A percentile compares a stretch with the other conserved stretches of the same genome.
Conservation (phyloP, 495 filamentous ascomycete species). For the Choiromyces venosus region DNA sequence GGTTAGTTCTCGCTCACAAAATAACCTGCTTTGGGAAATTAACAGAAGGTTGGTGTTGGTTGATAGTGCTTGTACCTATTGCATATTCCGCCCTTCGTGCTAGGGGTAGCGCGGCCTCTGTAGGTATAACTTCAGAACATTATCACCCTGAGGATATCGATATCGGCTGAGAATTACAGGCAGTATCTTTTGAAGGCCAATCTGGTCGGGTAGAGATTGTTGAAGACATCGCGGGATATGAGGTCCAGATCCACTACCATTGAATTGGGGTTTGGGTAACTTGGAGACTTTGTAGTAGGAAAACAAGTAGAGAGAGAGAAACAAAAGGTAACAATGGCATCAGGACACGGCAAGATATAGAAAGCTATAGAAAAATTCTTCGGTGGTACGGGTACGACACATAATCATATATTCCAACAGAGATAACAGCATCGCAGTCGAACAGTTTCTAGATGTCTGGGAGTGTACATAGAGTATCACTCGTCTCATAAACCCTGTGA, state of each 20-base stretch:
- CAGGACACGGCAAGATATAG: not conserved
- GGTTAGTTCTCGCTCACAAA: not conserved
- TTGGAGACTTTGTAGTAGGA: not conserved
- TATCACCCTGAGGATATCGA: not conserved
- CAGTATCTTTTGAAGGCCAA: not conserved
- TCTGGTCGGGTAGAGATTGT: not conserved
- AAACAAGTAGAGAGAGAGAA: not conserved
- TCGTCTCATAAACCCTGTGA: not conserved
- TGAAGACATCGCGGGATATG: not conserved
- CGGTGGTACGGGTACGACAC: not conserved
- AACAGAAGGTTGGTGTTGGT: not conserved
- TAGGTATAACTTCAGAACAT: not conserved
- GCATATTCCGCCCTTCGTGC: not conserved
- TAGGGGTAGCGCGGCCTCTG: not conserved
- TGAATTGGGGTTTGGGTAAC: not conserved
- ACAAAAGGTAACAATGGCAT: not conserved
- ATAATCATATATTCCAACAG: not conserved
- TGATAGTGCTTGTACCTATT: not conserved
- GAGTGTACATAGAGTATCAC: not conserved
- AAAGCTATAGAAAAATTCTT: not conserved
- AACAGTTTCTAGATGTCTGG: not conserved
- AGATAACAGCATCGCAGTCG: not conserved
- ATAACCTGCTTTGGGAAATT: not conserved
- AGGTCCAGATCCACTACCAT: not conserved
- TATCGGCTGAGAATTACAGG: not conserved